phyloP scores from a whole-genome alignment of 495 filamentous ascomycete species.

The Talaromyces thailandensis region DNA sequence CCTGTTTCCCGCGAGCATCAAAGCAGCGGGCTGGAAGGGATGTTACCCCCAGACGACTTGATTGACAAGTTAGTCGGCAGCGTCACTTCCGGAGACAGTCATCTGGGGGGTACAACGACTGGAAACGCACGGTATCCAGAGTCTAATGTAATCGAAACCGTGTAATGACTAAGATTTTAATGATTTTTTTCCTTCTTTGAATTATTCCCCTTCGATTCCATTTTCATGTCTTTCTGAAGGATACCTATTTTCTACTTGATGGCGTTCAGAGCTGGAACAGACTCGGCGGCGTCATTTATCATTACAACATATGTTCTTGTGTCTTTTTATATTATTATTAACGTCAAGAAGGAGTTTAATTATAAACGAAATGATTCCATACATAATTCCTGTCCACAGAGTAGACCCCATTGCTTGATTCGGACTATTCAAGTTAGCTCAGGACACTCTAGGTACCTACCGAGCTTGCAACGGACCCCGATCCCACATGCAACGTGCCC shows the following conservation, averaged over 20 bases:
- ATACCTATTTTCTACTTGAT: neutral
- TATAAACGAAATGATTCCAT: neutral
- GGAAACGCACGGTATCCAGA: slow-evolving; percentile 3
- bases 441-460: too few relatives aligned
- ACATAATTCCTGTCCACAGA: too few relatives aligned
- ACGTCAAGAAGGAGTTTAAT: neutral
- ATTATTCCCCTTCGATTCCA: neutral
- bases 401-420: neutral
- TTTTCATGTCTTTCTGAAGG: neutral
- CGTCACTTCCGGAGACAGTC: slow-evolving; percentile 19
- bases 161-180: neutral
- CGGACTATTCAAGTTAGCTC: too few relatives aligned
- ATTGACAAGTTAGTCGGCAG: slow-evolving; percentile 33
- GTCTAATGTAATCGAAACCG: neutral
- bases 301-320: neutral
- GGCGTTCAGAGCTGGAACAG: neutral
- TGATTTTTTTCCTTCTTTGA: neutral
- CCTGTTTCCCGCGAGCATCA: slow-evolving; percentile 27
- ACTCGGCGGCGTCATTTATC: neutral
- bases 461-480: too few relatives aligned
- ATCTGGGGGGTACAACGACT: neutral
- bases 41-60: slow-evolving; percentile 30
- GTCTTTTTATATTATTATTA: neutral
- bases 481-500: too few relatives aligned
- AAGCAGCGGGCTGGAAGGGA: slow-evolving; percentile 25